Evolutionary conservation across 73 alveolate species (phyloP), one percentile per base, ranked within the genome.

Genomic region (Effrenium voratum): DNA sequence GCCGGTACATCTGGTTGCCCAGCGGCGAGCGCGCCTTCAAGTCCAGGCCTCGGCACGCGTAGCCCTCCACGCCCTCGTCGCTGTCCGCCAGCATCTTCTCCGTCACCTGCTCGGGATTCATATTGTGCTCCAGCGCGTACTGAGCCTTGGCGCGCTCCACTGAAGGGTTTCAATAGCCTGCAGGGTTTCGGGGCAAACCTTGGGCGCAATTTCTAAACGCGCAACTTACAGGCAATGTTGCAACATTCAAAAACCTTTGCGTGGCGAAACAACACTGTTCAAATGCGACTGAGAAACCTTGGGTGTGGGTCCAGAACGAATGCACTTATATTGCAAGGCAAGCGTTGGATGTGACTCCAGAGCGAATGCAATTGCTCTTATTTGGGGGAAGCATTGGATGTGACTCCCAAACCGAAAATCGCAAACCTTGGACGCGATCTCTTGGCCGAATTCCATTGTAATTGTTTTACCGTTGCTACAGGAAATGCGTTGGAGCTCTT

Each of bases 41-140:
- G 55, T 86, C 84, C 3, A 60, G 10, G 32, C 83, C 84, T 1
- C 1, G 22, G 47, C 84, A 60, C 1, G 95, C 95, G 84, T 83
- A 86, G n/a, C 55, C 57, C 50, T 86, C 95, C 34, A 86, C 47
- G 41, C 95, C 95, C 36, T 60, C 70, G 40, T 40, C 72, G 10
- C 45, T 26, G 19, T 59, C 46, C 34, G 32, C 52, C 2, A 59
- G 47, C 2, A 43, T 22, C 24, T 19, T 68, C 40, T 40, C 55
- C 10, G 95, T 86, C 57, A 59, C 95, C 26, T 44, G 38, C 36
- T 30, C 12, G 1, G 26, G 12, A 22, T 30, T 50, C 36, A 86
- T 19, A 8, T 36, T 38, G 26, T 60, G n/a, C 50, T 2, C 26
- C 50, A 24, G 1, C 22, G 95, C 95, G 13, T 86, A 86, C 83